phyloP scores from a whole-genome alignment of 495 filamentous ascomycete species.

The Stereocaulon alpinum region DNA sequence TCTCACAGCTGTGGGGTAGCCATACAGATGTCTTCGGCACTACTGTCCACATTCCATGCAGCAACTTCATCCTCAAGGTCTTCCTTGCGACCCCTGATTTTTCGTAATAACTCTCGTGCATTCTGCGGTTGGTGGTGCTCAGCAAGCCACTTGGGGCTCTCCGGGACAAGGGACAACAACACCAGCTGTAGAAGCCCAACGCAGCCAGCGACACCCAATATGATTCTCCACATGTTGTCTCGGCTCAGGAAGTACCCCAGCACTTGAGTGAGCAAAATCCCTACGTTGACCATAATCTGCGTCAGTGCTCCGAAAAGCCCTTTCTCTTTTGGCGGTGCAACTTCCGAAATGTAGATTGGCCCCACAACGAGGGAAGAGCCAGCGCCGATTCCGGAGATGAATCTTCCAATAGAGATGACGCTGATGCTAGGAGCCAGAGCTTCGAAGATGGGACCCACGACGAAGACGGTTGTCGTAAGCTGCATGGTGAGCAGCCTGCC shows the following conservation, averaged over 20 bases:
- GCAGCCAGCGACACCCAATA: slow-evolving; percentile 61
- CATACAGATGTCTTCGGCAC: slow-evolving; percentile 32
- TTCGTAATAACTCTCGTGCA: slow-evolving; percentile 58
- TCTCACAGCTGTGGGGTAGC: neutral
- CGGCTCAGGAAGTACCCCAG: slow-evolving; percentile 79
- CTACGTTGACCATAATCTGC: slow-evolving; percentile 89
- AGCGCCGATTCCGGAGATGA: slow-evolving; percentile 73
- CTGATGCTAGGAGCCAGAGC: slow-evolving; percentile 56
- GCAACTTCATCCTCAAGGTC: slow-evolving; percentile 67
- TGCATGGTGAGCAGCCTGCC: slow-evolving; percentile 67
- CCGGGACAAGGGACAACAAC: slow-evolving; percentile 60
- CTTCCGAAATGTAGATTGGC: slow-evolving; percentile 89
- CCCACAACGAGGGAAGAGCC: slow-evolving; percentile 87
- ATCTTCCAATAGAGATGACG: slow-evolving; percentile 58
- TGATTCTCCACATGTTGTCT: slow-evolving; percentile 68
- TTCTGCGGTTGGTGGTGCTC: slow-evolving; percentile 48
- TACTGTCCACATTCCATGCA: slow-evolving; percentile 43
- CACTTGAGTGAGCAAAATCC: slow-evolving; percentile 73
- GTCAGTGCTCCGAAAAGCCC: slow-evolving; percentile 88
- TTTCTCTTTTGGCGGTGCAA: slow-evolving; percentile 65
- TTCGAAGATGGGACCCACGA: slow-evolving; percentile 65
- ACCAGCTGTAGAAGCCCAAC: slow-evolving; percentile 56
- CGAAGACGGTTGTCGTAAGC: slow-evolving; percentile 61
- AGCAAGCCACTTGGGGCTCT: slow-evolving; percentile 80
- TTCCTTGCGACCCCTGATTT: slow-evolving; percentile 57